Percentiles rank a stretch among this genome's conserved stretches.
Evolutionary conservation across 106 monocot genomes (phyloP).

Genomic region (Hemerocallis citrina): DNA sequence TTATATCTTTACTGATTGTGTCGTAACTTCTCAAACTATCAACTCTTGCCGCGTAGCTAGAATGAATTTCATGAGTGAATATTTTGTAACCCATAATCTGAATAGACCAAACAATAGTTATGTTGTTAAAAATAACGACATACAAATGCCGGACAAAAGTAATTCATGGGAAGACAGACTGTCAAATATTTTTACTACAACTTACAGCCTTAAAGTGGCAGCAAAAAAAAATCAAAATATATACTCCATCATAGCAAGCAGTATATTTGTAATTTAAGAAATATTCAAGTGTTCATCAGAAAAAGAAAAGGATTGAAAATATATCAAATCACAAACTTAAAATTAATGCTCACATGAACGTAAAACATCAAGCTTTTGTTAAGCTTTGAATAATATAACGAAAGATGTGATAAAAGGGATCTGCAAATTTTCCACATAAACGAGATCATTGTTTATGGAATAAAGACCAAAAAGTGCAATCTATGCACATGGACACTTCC

Average conservation of each 20-base stretch:
- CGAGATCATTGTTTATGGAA: too few relatives aligned
- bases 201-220: background rate
- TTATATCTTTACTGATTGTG: conserved; percentile 90
- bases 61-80: conserved; percentile 84
- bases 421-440: too few relatives aligned
- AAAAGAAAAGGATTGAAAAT: background rate
- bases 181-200: background rate
- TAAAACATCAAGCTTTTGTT: too few relatives aligned
- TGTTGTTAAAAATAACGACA: background rate
- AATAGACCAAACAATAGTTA: conserved; percentile 9
- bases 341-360: background rate
- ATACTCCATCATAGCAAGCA: background rate
- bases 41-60: conserved; percentile 93
- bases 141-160: too few relatives aligned
- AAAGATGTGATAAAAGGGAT: too few relatives aligned
- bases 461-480: too few relatives aligned
- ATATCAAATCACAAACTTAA: background rate
- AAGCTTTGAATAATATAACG: too few relatives aligned
- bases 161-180: background rate
- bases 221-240: background rate
- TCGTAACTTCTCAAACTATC: conserved; percentile 96
- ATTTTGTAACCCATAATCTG: conserved; percentile 99
- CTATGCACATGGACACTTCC: too few relatives aligned
- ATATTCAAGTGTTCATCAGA: background rate
- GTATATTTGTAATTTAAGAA: background rate